These are phyloP conservation scores for Trametes sanguinea DNA, from an alignment of 768 basidiomycete genomes.

Conservation along the genomic window DNA sequence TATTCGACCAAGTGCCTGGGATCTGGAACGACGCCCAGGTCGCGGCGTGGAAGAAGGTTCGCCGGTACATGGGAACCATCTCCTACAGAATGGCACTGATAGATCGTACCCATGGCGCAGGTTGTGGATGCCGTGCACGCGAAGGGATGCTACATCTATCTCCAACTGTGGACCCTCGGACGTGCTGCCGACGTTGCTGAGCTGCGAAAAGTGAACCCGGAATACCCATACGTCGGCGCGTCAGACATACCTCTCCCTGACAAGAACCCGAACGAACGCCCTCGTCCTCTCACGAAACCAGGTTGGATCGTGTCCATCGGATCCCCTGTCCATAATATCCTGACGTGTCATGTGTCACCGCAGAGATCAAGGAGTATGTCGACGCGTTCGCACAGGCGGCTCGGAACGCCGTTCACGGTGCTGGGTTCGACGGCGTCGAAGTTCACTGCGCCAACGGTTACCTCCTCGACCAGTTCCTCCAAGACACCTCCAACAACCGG, in stretches of 20 bases:
- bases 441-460: slow-evolving; percentile 35
- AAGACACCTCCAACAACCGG: slow-evolving; percentile 42
- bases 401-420: slow-evolving; percentile 33
- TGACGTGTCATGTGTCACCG: too few relatives aligned
- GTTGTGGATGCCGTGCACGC: slow-evolving; percentile 58
- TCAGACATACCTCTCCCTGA: slow-evolving; percentile 29
- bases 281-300: slow-evolving; percentile 28
- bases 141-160: slow-evolving; percentile 49
- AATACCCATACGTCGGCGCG: slow-evolving; percentile 13
- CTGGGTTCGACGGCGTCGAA: slow-evolving; percentile 35
- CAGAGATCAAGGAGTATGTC: slow-evolving; percentile 39
- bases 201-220: slow-evolving; percentile 40
- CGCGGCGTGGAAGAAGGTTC: slow-evolving; percentile 46
- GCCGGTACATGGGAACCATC: too few relatives aligned
- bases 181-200: slow-evolving; percentile 37
- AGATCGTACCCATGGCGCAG: slow-evolving; percentile 29
- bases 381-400: slow-evolving; percentile 29
- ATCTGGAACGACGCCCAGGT: slow-evolving; percentile 63
- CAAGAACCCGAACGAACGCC: not conserved
- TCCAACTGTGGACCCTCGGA: slow-evolving; percentile 60
- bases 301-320: not conserved
- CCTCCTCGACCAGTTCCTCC: slow-evolving; percentile 44
- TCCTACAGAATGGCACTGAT: not conserved
- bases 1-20: slow-evolving; percentile 57
- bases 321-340: not conserved